These are phyloP conservation scores for Chrysosporium keratinophilum DNA, from an alignment of 2,329 filamentous ascomycete species.

Conservation along the genomic window DNA sequence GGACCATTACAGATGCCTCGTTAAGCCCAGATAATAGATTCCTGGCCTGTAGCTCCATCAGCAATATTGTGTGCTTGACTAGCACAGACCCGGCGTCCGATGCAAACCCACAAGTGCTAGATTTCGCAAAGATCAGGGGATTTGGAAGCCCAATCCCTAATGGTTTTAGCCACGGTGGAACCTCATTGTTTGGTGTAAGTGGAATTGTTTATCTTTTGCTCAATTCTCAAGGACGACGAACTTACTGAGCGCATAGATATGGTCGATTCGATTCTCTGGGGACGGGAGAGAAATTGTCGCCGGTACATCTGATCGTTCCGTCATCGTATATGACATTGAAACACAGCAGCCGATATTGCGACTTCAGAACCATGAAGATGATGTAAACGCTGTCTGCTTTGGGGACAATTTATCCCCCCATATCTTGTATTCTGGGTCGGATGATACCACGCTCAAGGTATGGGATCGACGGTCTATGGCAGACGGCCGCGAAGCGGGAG, in stretches of 20 bases:
- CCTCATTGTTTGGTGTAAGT: conserved; percentile 38
- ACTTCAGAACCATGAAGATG: conserved; percentile 67
- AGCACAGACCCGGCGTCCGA: conserved; percentile 74
- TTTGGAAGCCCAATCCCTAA: conserved; percentile 24
- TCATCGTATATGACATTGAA: conserved; percentile 90
- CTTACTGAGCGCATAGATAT: conserved; percentile 47
- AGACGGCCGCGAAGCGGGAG: conserved; percentile 51
- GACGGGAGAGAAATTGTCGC: conserved; percentile 86
- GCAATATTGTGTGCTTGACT: conserved; percentile 71
- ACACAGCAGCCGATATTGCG: conserved; percentile 62
- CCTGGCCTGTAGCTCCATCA: conserved; percentile 83
- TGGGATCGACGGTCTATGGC: conserved; percentile 76
- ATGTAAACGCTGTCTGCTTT: conserved; percentile 96
- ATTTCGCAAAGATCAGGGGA: conserved; percentile 50
- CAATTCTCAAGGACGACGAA: neutral
- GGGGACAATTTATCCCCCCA: conserved; percentile 81
- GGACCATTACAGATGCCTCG: conserved; percentile 92
- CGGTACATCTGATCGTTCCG: conserved; percentile 66
- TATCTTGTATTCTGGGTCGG: conserved; percentile 89
- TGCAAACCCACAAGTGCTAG: conserved; percentile 68
- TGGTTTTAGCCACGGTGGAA: conserved; percentile 19
- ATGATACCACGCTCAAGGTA: conserved; percentile 87
- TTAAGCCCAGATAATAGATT: conserved; percentile 85
- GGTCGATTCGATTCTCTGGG: conserved; percentile 84
- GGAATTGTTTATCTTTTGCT: neutral